Conservation (phyloP, 345 rosid species). For the Pistacia vera region DNA sequence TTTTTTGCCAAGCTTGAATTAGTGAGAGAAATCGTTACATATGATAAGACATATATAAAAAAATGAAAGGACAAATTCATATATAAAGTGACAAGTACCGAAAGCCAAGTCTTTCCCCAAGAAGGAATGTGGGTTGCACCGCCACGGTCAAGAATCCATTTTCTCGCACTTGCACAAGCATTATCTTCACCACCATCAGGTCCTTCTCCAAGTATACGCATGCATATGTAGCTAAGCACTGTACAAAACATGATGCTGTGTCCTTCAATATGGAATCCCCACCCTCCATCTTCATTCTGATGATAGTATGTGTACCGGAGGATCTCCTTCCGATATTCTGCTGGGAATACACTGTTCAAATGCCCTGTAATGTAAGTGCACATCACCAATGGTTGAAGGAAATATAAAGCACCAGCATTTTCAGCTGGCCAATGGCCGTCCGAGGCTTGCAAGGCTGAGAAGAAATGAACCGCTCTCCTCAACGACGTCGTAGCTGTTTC, state of each 20-base stretch:
- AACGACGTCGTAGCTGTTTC: slow-evolving; percentile 28
- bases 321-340: no score
- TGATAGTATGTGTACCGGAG: no score
- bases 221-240: slow-evolving; percentile 30
- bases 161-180: slow-evolving; percentile 35
- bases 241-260: slow-evolving; percentile 44
- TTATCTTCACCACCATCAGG: slow-evolving; percentile 34
- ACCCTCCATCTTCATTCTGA: background rate
- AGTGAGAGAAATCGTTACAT: no score
- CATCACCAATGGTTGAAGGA: slow-evolving; percentile 21
- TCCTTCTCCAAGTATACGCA: slow-evolving; percentile 43
- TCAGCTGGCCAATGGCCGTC: slow-evolving; percentile 51
- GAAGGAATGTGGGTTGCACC: slow-evolving; percentile 38
- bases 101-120: slow-evolving; percentile 49
- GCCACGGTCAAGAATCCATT: slow-evolving; percentile 43
- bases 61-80: no score
- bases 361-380: no score
- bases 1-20: no score
- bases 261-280: slow-evolving; percentile 45
- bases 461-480: slow-evolving; percentile 33
- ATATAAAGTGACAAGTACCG: slow-evolving; percentile 10
- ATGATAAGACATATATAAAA: no score
- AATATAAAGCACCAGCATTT: slow-evolving; percentile 40
- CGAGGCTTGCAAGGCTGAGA: slow-evolving; percentile 40
- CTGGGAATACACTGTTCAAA: no score